Conservation (phyloP, 257 asterid genomes). For the Petunia axillaris region DNA sequence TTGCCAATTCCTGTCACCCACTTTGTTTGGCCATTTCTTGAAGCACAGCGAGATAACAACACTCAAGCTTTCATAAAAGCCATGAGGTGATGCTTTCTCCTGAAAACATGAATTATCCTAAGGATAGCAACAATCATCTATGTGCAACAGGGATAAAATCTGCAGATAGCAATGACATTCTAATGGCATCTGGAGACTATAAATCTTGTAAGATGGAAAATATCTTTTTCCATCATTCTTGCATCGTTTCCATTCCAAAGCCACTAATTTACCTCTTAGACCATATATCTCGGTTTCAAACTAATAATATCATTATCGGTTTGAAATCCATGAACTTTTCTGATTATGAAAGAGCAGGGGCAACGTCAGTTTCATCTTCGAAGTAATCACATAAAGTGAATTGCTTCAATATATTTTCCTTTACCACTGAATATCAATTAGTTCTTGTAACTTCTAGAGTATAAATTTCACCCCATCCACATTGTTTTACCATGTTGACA, state of each 20-base stretch:
- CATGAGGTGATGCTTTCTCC: background rate
- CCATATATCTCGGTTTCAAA: background rate
- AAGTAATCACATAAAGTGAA: background rate
- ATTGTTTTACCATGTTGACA: constrained; percentile 3
- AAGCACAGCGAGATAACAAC: background rate
- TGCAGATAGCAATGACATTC: background rate
- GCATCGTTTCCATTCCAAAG: constrained; percentile 7
- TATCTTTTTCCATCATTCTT: background rate
- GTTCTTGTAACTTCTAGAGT: background rate
- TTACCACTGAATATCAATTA: background rate
- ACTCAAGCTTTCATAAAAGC: background rate
- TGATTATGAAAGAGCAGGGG: background rate
- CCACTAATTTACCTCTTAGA: background rate
- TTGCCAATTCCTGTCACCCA: constrained; percentile 3
- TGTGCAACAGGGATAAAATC: background rate
- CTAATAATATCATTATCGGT: background rate
- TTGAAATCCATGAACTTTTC: background rate
- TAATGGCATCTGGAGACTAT: constrained; percentile 15
- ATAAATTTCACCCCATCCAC: background rate
- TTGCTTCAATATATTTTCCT: background rate
- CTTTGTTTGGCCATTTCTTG: background rate
- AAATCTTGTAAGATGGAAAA: background rate
- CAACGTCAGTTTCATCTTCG: background rate
- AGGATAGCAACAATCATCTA: constrained; percentile 17
- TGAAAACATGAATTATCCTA: background rate